Evolutionary conservation across 2,329 filamentous ascomycete species (phyloP).

Genomic region (Microdochium paspali): DNA sequence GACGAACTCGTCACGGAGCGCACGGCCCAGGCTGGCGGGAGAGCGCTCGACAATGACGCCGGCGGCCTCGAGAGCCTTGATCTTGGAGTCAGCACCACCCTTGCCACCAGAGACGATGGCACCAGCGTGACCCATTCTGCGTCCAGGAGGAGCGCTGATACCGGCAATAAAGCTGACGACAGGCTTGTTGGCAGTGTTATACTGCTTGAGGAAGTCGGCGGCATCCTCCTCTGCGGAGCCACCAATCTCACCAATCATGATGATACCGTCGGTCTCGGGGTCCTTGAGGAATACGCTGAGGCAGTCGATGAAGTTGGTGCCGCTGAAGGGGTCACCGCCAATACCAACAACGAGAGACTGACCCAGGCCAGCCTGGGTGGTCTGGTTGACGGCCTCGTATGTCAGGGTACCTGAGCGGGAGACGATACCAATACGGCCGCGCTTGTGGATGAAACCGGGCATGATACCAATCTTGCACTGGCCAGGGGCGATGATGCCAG

Average conservation of each 20-base stretch:
- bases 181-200: conserved; percentile 92
- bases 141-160: conserved; percentile 91
- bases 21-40: conserved; percentile 85
- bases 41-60: conserved; percentile 96
- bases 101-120: conserved; percentile 97
- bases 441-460: conserved; percentile 99
- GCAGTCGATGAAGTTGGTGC: conserved; percentile 99
- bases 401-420: conserved; percentile 96
- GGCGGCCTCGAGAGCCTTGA: conserved; percentile 82
- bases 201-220: conserved; percentile 84
- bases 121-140: conserved; percentile 97
- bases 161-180: conserved; percentile 97
- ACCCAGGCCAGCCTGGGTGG: conserved; percentile 89
- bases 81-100: conserved; percentile 97
- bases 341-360: conserved; percentile 98
- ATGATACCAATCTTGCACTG: conserved; percentile 99
- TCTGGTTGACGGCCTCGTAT: conserved; percentile 99
- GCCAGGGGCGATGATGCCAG: conserved; percentile 86
- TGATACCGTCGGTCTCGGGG: conserved; percentile 94
- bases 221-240: conserved; percentile 96
- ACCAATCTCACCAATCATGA: conserved; percentile 99
- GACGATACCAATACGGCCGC: conserved; percentile 96
- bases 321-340: conserved; percentile 95
- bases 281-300: conserved; percentile 94
- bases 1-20: conserved; percentile 90